phyloP scores from a whole-genome alignment of 73 alveolate species.

The Paramecium caudatum region DNA sequence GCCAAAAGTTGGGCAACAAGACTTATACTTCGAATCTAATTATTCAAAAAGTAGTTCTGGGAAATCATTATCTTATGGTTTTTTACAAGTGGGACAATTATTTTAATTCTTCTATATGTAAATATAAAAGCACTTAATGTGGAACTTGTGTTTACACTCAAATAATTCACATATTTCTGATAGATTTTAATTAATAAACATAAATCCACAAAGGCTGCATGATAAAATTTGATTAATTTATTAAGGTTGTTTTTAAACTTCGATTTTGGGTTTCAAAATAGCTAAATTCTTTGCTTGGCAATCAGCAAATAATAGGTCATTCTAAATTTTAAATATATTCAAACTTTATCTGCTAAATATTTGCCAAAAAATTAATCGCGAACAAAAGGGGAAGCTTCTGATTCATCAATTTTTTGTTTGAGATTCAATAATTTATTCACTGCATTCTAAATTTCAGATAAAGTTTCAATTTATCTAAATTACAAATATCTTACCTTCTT shows the following conservation, averaged over 20 bases:
- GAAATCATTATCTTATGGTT: not conserved
- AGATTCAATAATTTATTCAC: not conserved
- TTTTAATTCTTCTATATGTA: not conserved
- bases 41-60: not conserved
- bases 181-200: not conserved
- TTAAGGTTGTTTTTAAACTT: not conserved
- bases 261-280: not conserved
- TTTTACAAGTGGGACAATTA: not conserved
- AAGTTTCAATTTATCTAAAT: not conserved
- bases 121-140: not conserved
- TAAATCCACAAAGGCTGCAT: not conserved
- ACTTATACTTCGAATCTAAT: not conserved
- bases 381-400: not conserved
- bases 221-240: not conserved
- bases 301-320: too few relatives aligned
- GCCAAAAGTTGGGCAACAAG: not conserved
- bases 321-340: too few relatives aligned
- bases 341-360: not conserved
- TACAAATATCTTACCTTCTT: not conserved
- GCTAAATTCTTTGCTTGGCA: too few relatives aligned
- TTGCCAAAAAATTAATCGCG: not conserved
- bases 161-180: not conserved
- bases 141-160: not conserved
- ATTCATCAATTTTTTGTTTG: not conserved
- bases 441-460: not conserved